phyloP scores from a whole-genome alignment of 2,329 filamentous ascomycete genomes.

The Aureobasidium sp. region DNA sequence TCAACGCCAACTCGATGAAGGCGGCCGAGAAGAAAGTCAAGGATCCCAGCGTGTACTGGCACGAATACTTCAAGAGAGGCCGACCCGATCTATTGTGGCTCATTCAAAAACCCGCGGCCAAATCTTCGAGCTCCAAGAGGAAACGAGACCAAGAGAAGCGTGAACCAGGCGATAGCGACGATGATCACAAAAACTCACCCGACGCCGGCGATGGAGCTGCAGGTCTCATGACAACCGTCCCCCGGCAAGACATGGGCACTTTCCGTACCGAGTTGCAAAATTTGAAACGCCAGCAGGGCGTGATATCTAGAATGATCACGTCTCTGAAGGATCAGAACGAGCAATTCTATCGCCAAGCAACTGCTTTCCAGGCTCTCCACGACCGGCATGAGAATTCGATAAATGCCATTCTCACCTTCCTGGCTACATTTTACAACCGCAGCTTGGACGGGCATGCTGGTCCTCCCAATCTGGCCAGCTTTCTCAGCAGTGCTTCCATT shows the following conservation, averaged over 20 bases:
- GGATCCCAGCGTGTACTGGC: conserved; percentile 95
- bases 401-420: conserved; percentile 94
- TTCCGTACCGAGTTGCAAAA: conserved; percentile 73
- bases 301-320: conserved; percentile 75
- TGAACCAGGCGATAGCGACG: conserved; percentile 60
- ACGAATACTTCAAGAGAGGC: conserved; percentile 89
- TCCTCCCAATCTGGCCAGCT: conserved; percentile 69
- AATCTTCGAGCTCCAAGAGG: conserved; percentile 40
- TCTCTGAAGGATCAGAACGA: conserved; percentile 78
- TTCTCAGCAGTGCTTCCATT: conserved; percentile 48
- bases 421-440: conserved; percentile 92
- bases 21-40: conserved; percentile 89
- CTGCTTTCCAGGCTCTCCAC: conserved; percentile 82
- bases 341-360: conserved; percentile 77
- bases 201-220: conserved; percentile 31
- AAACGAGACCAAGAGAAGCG: conserved; percentile 53
- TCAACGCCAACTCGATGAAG: conserved; percentile 96
- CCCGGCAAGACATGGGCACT: conserved; percentile 64
- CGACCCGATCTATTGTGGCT: conserved; percentile 90
- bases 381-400: conserved; percentile 98
- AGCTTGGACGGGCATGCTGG: conserved; percentile 72
- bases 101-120: conserved; percentile 87
- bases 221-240: conserved; percentile 42
- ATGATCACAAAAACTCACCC: conserved; percentile 39
- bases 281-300: conserved; percentile 75